phyloP scores from a whole-genome alignment of 2,329 filamentous ascomycete species.

The Epichloe uncinata region DNA sequence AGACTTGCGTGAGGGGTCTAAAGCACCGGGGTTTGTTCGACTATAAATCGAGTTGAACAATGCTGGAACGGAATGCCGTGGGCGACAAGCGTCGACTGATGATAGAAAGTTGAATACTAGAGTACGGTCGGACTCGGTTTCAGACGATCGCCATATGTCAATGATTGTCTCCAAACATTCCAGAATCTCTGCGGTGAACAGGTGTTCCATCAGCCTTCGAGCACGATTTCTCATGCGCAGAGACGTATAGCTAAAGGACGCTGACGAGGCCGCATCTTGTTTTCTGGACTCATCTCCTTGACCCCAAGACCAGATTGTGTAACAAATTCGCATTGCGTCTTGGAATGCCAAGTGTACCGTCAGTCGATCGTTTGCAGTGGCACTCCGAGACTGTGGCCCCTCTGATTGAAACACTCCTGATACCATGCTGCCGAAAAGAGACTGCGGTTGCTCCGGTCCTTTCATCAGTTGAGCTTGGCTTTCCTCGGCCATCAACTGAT shows the following conservation, averaged over 20 bases:
- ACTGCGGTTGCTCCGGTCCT: slow-evolving; percentile 68
- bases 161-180: slow-evolving; percentile 90
- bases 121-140: slow-evolving; percentile 33
- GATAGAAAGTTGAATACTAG: slow-evolving; percentile 79
- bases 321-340: slow-evolving; percentile 85
- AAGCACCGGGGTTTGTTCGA: slow-evolving; percentile 68
- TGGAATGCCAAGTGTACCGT: slow-evolving; percentile 95
- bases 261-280: slow-evolving; percentile 54
- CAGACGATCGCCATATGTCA: slow-evolving; percentile 59
- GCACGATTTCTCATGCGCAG: slow-evolving; percentile 83
- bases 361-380: slow-evolving; percentile 82
- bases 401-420: slow-evolving; percentile 81
- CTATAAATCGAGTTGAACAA: slow-evolving; percentile 96
- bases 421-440: slow-evolving; percentile 90
- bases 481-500: slow-evolving; percentile 67
- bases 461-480: slow-evolving; percentile 54
- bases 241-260: slow-evolving; percentile 84
- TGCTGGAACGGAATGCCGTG: slow-evolving; percentile 82
- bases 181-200: slow-evolving; percentile 82
- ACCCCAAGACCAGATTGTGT: slow-evolving; percentile 91
- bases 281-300: slow-evolving; percentile 43
- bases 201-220: slow-evolving; percentile 74
- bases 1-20: slow-evolving; percentile 71
- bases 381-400: slow-evolving; percentile 58
- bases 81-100: slow-evolving; percentile 79